Conservation (phyloP, 345 rosid genomes). For the Chamaenerion angustifolium region DNA sequence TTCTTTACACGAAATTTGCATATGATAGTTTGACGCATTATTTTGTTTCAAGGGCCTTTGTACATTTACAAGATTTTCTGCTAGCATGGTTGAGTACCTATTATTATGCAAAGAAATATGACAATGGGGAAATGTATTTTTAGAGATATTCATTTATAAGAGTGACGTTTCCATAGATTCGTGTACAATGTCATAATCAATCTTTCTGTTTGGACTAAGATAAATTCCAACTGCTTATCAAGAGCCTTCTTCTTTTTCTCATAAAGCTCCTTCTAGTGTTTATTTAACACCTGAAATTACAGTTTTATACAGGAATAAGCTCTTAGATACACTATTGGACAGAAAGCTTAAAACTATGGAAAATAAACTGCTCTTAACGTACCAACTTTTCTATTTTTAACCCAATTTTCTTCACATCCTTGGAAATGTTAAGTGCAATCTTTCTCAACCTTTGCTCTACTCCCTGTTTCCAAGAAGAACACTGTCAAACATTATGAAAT, state of each 20-base stretch:
- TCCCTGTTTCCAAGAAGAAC: slow-evolving; percentile 42
- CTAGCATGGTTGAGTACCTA: slow-evolving; percentile 99
- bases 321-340: slow-evolving; percentile 7
- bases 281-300: slow-evolving; percentile 70
- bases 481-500: background rate
- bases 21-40: slow-evolving; percentile 15
- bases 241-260: slow-evolving; percentile 94
- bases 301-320: slow-evolving; percentile 10
- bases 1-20: slow-evolving; percentile 17
- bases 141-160: background rate
- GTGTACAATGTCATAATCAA: slow-evolving; percentile 7
- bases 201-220: slow-evolving; percentile 99
- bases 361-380: slow-evolving; percentile 21
- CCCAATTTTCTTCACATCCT: slow-evolving; percentile 97
- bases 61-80: slow-evolving; percentile 80
- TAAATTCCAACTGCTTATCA: slow-evolving; percentile 93
- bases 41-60: slow-evolving; percentile 23
- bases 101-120: slow-evolving; percentile 7
- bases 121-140: background rate
- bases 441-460: slow-evolving; percentile 82
- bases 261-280: slow-evolving; percentile 86
- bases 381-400: slow-evolving; percentile 94
- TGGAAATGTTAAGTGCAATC: slow-evolving; percentile 80
- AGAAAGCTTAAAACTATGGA: slow-evolving; percentile 8
- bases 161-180: background rate